Evolutionary conservation across 257 asterid species (phyloP).

Genomic region (Striga asiatica): DNA sequence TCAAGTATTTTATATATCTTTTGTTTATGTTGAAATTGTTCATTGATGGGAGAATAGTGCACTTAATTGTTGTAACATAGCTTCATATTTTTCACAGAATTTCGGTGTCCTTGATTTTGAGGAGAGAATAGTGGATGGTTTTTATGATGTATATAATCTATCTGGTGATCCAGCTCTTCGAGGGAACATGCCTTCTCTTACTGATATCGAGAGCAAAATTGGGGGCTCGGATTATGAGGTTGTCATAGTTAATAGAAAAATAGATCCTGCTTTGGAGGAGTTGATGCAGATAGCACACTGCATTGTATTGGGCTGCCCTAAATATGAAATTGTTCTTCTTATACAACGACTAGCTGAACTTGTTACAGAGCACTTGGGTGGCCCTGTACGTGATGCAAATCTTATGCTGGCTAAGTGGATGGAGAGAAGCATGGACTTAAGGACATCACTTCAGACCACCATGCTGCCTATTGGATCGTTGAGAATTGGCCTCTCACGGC

Average conservation of each 20-base stretch:
- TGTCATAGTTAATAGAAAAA: slow-evolving; percentile 58
- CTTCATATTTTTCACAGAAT: slow-evolving; percentile 38
- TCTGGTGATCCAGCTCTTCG: slow-evolving; percentile 49
- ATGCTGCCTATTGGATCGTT: slow-evolving; percentile 89
- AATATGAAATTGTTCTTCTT: slow-evolving; percentile 45
- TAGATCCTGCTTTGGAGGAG: slow-evolving; percentile 91
- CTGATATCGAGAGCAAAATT: slow-evolving; percentile 60
- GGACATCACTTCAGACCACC: slow-evolving; percentile 82
- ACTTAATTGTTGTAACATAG: background rate
- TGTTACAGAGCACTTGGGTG: slow-evolving; percentile 86
- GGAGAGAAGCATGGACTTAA: slow-evolving; percentile 75
- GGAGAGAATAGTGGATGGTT: slow-evolving; percentile 91
- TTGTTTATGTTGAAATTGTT: slow-evolving; percentile 1
- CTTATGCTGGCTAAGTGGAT: slow-evolving; percentile 65
- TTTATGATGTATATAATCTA: slow-evolving; percentile 76
- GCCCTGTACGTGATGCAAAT: slow-evolving; percentile 86
- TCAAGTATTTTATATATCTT: background rate
- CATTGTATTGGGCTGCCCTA: slow-evolving; percentile 59
- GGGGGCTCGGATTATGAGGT: slow-evolving; percentile 76
- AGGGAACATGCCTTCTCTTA: slow-evolving; percentile 90
- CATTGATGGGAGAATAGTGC: background rate
- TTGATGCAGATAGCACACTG: slow-evolving; percentile 83
- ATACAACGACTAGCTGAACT: slow-evolving; percentile 89
- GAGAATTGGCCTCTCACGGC: slow-evolving; percentile 83
- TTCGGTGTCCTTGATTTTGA: slow-evolving; percentile 79